Percentiles rank a stretch among this genome's conserved stretches.
Evolutionary conservation across 2,329 filamentous ascomycete genomes (phyloP).

Genomic region (Pseudogymnoascus sp.): DNA sequence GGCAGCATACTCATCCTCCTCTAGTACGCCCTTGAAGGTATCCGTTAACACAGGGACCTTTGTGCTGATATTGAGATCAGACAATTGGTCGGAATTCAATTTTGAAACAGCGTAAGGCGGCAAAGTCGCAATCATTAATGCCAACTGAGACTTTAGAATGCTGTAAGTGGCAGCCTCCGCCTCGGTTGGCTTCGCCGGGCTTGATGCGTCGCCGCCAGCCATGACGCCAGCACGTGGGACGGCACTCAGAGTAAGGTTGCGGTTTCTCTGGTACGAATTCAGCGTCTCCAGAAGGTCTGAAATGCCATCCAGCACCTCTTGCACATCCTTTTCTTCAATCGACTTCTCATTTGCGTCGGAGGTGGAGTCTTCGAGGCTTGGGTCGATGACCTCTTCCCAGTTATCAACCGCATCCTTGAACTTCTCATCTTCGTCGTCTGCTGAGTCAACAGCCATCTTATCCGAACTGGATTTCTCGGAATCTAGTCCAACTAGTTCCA

Average conservation of each 20-base stretch:
- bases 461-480: constrained; percentile 13
- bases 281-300: constrained; percentile 70
- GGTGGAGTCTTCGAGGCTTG: constrained; percentile 34
- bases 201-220: constrained; percentile 61
- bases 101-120: constrained; percentile 51
- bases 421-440: constrained; percentile 30
- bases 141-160: constrained; percentile 43
- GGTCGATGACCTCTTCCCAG: constrained; percentile 53
- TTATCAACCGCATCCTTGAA: constrained; percentile 45
- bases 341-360: constrained; percentile 39
- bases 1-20: constrained; percentile 39
- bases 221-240: constrained; percentile 48
- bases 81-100: constrained; percentile 45
- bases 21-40: constrained; percentile 43
- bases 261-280: constrained; percentile 70
- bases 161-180: constrained; percentile 45
- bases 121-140: constrained; percentile 41
- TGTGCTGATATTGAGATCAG: constrained; percentile 44
- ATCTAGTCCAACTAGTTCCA: constrained; percentile 6
- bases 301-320: constrained; percentile 65
- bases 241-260: constrained; percentile 55
- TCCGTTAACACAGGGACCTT: constrained; percentile 40
- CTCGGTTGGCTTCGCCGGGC: constrained; percentile 55
- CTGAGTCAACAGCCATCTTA: background rate
- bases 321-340: constrained; percentile 50